Evolutionary conservation across 139 green algal species (phyloP).

Genomic region (Chlamydomonas asymmetrica): DNA sequence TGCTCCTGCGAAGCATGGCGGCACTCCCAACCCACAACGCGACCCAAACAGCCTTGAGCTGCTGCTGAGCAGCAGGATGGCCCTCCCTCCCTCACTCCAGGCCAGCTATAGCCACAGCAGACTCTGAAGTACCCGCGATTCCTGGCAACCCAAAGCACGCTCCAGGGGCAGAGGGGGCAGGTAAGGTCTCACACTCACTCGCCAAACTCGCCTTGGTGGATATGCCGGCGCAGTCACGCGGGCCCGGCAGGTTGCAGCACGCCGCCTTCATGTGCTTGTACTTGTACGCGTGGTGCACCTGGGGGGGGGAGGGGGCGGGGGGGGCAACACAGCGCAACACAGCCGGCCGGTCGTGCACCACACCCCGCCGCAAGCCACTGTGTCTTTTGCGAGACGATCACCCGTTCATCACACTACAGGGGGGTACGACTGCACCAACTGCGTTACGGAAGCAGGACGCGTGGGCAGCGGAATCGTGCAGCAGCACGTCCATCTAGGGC

Average conservation of each 20-base stretch:
- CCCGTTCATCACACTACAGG: no score
- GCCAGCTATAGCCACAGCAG: neutral
- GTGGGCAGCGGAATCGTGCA: no score
- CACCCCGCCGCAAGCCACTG: neutral
- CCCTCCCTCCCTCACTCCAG: neutral
- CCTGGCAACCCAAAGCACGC: neutral
- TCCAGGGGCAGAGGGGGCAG: neutral
- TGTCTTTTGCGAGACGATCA: no score
- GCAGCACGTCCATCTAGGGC: no score
- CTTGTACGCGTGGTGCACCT: slow-evolving; percentile 43
- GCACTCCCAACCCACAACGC: no score
- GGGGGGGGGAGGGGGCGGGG: neutral
- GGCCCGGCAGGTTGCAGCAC: slow-evolving; percentile 43
- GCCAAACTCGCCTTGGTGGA: slow-evolving; percentile 43
- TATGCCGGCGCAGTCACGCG: slow-evolving; percentile 21
- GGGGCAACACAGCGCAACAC: neutral
- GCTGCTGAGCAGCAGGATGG: neutral
- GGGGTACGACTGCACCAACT: no score
- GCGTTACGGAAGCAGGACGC: no score
- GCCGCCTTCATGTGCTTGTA: slow-evolving; percentile 49
- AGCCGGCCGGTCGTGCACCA: neutral
- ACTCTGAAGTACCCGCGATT: neutral
- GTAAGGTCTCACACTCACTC: neutral
- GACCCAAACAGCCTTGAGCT: no score
- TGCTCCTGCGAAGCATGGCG: no score